phyloP scores from a whole-genome alignment of 495 filamentous ascomycete genomes.

The Hypoxylon subgilvum region DNA sequence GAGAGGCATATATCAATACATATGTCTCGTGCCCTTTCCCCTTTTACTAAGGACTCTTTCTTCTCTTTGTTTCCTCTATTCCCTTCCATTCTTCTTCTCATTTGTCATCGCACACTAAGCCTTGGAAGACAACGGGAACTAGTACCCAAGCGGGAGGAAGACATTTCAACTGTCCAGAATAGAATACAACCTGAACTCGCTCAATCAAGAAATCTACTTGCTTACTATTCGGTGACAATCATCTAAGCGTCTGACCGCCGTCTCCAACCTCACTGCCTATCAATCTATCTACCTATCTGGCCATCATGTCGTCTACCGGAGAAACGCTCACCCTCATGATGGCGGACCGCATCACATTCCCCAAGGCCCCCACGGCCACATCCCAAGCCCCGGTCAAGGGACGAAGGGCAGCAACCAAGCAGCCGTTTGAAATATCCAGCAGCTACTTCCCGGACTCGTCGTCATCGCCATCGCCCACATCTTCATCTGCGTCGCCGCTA shows the following conservation, averaged over 20 bases:
- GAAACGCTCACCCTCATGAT: conserved; percentile 15
- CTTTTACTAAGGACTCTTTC: conserved; percentile 1
- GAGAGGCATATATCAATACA: conserved; percentile 16
- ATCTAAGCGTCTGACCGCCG: conserved; percentile 16
- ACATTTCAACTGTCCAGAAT: conserved; percentile 10
- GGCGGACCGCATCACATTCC: conserved; percentile 7
- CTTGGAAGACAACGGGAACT: background rate
- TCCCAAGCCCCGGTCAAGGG: conserved; percentile 6
- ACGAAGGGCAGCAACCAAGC: background rate
- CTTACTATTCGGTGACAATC: conserved; percentile 6
- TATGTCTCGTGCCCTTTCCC: conserved; percentile 21
- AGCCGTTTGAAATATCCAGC: conserved; percentile 20
- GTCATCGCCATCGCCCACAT: conserved; percentile 13
- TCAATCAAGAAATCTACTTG: background rate
- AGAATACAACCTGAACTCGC: background rate
- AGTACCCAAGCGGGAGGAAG: conserved; percentile 23
- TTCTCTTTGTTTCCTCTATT: background rate
- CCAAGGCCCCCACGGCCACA: conserved; percentile 4
- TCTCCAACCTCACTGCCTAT: background rate
- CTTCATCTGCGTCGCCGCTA: background rate
- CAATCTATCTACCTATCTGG: background rate
- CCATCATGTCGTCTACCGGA: conserved; percentile 8
- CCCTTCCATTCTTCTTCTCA: background rate
- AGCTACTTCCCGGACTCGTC: conserved; percentile 32
- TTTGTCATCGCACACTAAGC: background rate